A percentile compares a stretch with the other conserved stretches of the same genome.
These are phyloP conservation scores for Trebouxia gelatinosa DNA, from an alignment of 163 green algal species.

Conservation along the genomic window DNA sequence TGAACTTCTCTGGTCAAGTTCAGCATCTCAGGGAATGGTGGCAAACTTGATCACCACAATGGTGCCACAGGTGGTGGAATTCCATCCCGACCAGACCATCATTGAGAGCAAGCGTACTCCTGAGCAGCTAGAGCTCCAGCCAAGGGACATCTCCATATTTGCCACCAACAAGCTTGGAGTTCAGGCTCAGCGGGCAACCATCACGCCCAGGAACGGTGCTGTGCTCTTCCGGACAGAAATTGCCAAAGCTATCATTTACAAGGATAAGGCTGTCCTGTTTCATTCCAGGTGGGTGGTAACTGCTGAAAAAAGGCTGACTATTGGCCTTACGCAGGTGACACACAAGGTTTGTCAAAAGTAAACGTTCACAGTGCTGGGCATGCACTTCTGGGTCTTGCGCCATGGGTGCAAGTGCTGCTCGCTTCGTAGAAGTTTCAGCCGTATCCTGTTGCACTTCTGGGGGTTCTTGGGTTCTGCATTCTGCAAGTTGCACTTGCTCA, in stretches of 20 bases:
- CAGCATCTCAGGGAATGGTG: background rate
- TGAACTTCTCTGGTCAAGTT: background rate
- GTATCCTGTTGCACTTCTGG: too few relatives aligned
- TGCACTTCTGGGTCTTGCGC: too few relatives aligned
- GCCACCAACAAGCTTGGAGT: constrained; percentile 10
- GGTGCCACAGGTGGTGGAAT: constrained; percentile 21
- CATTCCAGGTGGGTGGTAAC: constrained; percentile 20
- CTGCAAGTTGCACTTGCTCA: too few relatives aligned
- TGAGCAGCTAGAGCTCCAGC: constrained; percentile 26
- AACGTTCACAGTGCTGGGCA: too few relatives aligned
- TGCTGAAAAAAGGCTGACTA: too few relatives aligned
- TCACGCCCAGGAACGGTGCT: constrained; percentile 1
- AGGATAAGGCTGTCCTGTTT: constrained; percentile 22
- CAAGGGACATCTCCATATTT: constrained; percentile 36
- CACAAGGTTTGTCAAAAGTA: too few relatives aligned
- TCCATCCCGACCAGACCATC: constrained; percentile 19
- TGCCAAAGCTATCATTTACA: constrained; percentile 28
- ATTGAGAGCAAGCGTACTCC: constrained; percentile 22
- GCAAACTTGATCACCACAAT: too few relatives aligned
- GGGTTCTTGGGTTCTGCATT: too few relatives aligned
- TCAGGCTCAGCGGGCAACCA: constrained; percentile 24
- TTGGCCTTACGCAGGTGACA: too few relatives aligned
- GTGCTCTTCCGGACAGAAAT: constrained; percentile 36
- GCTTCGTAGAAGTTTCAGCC: too few relatives aligned
- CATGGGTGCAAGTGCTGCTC: too few relatives aligned